Conservation (phyloP, 192 early-diverging fungal species). For the Backusella tarrabulga region DNA sequence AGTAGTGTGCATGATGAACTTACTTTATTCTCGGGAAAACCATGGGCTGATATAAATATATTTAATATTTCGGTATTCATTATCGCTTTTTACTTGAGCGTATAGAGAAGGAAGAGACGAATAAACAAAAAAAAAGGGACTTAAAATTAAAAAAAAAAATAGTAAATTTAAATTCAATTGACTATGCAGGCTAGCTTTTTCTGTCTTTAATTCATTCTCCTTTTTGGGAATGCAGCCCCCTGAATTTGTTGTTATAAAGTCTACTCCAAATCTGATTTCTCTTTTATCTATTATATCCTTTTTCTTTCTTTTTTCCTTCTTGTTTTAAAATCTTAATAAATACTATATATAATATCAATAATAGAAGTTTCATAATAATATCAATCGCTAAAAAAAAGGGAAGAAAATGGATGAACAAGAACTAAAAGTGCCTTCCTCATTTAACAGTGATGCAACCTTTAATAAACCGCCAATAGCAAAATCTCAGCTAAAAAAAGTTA, state of each 20-base stretch:
- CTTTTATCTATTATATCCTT: not conserved
- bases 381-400: not conserved
- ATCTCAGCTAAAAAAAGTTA: conserved; percentile 1
- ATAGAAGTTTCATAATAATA: not conserved
- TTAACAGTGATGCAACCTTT: conserved; percentile 11
- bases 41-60: conserved; percentile 54
- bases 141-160: not conserved
- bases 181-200: conserved; percentile 1
- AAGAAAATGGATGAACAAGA: not conserved
- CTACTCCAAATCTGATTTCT: conserved; percentile 1
- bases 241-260: not conserved
- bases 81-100: not conserved
- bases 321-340: not conserved
- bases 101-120: conserved; percentile 1
- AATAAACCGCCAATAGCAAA: not conserved
- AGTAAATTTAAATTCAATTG: not conserved
- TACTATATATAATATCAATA: not conserved
- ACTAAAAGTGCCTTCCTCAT: conserved; percentile 6
- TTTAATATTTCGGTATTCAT: conserved; percentile 33
- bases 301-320: not conserved
- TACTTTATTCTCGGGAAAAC: conserved; percentile 46
- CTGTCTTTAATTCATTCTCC: conserved; percentile 3
- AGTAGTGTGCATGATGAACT: conserved; percentile 32
- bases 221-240: not conserved
- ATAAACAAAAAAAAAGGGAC: not conserved